Base-by-base conservation (phyloP, 352 stramenopile genomes). In the Peronospora destructor region DNA sequence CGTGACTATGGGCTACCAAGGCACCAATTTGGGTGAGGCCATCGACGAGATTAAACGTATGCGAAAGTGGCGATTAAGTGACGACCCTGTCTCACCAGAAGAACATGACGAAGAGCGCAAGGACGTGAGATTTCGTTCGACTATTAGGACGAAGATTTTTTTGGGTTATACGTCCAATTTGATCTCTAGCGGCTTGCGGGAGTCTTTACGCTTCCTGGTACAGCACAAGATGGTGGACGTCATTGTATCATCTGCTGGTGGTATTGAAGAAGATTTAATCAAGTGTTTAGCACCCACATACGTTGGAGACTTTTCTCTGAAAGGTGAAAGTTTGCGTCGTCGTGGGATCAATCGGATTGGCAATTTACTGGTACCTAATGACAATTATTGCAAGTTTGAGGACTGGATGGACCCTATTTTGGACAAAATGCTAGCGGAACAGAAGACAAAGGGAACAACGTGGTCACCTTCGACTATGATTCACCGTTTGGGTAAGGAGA, bases 311-410 rank as follows among this genome's bases (percentile, higher is more conserved):
- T 99, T 99, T 59, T 75, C 83, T 21, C 73, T 99, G n/a, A 87
- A 94, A 48, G 93, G 93, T 32, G 82, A 82, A 34, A 83, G 91
- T 19, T 70, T 98, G 47, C 84, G 96, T 13, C 85, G 86, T 55
- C 96, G 97, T 45, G 97, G 97, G 38, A 94, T 99, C 56, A 99
- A 99, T 73, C 87, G 97, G 56, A 99, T 99, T 64, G 97, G 97
- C 33, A 99, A 99, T 76, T 72, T 99, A 30, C 70, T 99, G n/a
- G 94, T 99, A 28, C 97, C 97, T 1, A 99, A 99, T 64, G 91
- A 98, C 69, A 99, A 99, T 65, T 99, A 99, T 78, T 99, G 96
- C 79, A 90, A 95, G 64, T 98, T 98, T 58, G 94, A 98, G 48
- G 94, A 98, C 67, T 98, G 87, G 85, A 83, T 98, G 26, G 84